Base-by-base conservation (phyloP, 1,284 basidiomycete genomes). In the Salmacisia buchloeana region DNA sequence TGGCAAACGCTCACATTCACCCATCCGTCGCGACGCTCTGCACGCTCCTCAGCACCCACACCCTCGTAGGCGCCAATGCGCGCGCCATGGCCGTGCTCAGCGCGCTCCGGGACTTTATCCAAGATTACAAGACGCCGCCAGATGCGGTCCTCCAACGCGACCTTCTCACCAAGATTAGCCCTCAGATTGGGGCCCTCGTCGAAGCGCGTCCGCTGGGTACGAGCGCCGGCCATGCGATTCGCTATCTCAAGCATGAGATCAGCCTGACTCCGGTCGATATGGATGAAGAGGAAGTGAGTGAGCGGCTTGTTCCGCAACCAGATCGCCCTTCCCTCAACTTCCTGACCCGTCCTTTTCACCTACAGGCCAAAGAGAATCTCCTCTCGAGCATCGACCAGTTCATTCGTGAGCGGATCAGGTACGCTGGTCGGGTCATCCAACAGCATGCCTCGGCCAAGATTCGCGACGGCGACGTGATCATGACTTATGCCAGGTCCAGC, bases 241-340 rank as follows among this genome's bases (percentile, higher is more conserved):
- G 94, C 63, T 91, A 94, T 81, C 84, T 99, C 75, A 98, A 99
- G 83, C 85, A 96, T 66, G 92, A 97, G 77, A 97, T 99, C 79
- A 94, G 91, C 76, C 86, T 87, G 23, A 87, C 92, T 54, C 90
- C 92, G 72, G 91, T 92, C 61, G 94, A 97, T 81, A 84, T 92
- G 75, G 88, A 91, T 4, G 92, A 97, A 80, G 90, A 94, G 77
- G 92, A 97, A 82, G 93, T 94, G 74, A 69, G 89, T 80, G 57
- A n/a, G 13, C 10, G 10, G 9, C 3, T 3, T 4, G 10, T n/a
- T 9, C 45, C 25, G 45, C 29, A 34, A 15, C 13, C 15, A 15
- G 21, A 12, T 46, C 45, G 23, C 36, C 18, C 36, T 38, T 9
- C 36, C 36, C 10, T 38, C 9, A 38, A 18, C 18, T 45, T 6